A percentile compares a stretch with the other conserved stretches of the same genome.
Evolutionary conservation across 495 filamentous ascomycete species (phyloP).

Genomic region (Bryoglossum gracile): DNA sequence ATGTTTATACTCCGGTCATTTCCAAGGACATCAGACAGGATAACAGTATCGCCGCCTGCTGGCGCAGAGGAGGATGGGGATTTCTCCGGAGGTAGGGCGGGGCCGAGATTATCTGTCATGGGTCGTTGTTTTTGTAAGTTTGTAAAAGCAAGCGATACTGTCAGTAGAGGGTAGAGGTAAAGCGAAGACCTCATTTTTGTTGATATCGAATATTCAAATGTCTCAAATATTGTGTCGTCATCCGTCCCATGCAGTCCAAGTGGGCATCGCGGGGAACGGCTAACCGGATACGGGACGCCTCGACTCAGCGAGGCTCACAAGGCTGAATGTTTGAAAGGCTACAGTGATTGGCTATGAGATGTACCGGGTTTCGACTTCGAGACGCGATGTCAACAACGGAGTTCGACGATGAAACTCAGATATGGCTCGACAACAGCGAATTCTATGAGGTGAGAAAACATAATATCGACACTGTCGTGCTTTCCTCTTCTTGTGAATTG

Average conservation of each 20-base stretch:
- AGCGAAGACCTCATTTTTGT: constrained; percentile 18
- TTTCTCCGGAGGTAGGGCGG: constrained; percentile 11
- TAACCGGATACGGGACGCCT: no score
- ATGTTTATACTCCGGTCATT: constrained; percentile 76
- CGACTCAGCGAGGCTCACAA: no score
- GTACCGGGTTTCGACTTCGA: no score
- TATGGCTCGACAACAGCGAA: no score
- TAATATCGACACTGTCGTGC: constrained; percentile 24
- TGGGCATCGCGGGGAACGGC: no score
- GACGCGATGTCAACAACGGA: no score
- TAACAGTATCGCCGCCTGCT: constrained; percentile 14
- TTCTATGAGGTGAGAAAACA: not conserved
- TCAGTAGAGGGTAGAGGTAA: constrained; percentile 7
- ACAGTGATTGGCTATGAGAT: no score
- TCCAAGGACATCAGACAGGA: constrained; percentile 76
- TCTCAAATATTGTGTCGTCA: no score
- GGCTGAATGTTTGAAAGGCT: no score
- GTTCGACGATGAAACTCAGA: no score
- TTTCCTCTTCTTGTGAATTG: constrained; percentile 23
- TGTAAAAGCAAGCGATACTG: constrained; percentile 14
- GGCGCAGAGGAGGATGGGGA: constrained; percentile 8
- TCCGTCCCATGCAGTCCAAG: no score
- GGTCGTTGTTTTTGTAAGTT: constrained; percentile 8
- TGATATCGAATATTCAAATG: no score
- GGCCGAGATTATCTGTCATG: constrained; percentile 16